phyloP scores from a whole-genome alignment of 2,329 filamentous ascomycete genomes.

The Neophaeococcomyces mojaviensis region DNA sequence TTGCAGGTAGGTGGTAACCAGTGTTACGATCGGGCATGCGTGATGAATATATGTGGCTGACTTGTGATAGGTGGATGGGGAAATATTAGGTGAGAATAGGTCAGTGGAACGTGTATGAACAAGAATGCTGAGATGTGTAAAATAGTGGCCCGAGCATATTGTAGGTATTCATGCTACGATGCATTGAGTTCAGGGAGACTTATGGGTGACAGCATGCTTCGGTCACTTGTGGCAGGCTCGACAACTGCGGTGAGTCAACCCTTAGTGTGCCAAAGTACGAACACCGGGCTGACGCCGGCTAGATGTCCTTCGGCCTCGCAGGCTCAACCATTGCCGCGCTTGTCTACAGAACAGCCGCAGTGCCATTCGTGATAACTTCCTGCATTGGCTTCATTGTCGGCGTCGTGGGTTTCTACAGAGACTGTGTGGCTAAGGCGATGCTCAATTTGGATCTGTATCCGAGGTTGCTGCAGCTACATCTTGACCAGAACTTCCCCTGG shows the following conservation, averaged over 20 bases:
- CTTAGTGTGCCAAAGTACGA: neutral
- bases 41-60: neutral
- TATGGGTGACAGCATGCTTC: conserved; percentile 15
- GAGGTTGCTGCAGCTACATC: conserved; percentile 17
- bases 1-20: neutral
- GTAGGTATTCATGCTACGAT: conserved; percentile 9
- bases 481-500: conserved; percentile 19
- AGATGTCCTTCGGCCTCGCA: conserved; percentile 15
- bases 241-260: conserved; percentile 3
- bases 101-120: neutral
- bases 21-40: neutral
- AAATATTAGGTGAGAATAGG: conserved; percentile 13
- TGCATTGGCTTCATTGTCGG: conserved; percentile 18
- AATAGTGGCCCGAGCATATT: conserved; percentile 17
- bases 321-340: conserved; percentile 11
- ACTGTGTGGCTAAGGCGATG: conserved; percentile 16
- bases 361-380: conserved; percentile 16
- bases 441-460: conserved; percentile 17
- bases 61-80: conserved; percentile 14
- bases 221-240: conserved; percentile 15
- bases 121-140: neutral
- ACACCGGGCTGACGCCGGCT: conserved; percentile 1
- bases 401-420: conserved; percentile 18
- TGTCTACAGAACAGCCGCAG: conserved; percentile 2
- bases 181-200: neutral